Percentiles rank a stretch among this genome's conserved stretches.
Conservation (phyloP, 352 stramenopile species). For the Globisporangium mamillatum region DNA sequence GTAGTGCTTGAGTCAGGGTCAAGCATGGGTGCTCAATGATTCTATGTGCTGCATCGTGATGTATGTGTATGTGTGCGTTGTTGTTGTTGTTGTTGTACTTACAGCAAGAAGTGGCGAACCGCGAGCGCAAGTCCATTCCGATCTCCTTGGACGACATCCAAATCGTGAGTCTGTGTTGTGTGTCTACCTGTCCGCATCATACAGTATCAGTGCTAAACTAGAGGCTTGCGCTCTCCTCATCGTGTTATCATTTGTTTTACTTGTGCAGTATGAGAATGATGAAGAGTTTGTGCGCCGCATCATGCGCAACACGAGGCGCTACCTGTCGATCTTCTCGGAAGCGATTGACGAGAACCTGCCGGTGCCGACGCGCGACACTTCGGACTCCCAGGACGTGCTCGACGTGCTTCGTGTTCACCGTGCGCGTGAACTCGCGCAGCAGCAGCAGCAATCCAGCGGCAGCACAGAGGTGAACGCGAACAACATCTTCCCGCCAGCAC, state of each 20-base stretch:
- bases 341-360: conserved; percentile 88
- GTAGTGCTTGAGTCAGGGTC: neutral
- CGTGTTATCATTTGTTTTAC: neutral
- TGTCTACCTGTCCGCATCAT: neutral
- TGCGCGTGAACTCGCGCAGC: conserved; percentile 67
- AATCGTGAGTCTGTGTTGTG: conserved; percentile 41
- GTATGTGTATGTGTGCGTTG: too few relatives aligned
- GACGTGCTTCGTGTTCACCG: conserved; percentile 78
- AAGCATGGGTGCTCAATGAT: neutral
- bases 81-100: neutral
- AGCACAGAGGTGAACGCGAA: conserved; percentile 23
- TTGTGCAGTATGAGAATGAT: conserved; percentile 71
- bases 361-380: conserved; percentile 74
- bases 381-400: conserved; percentile 78
- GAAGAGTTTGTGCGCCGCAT: conserved; percentile 83
- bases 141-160: conserved; percentile 81
- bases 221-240: neutral
- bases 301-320: conserved; percentile 81
- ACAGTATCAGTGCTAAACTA: neutral
- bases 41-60: neutral
- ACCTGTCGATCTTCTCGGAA: conserved; percentile 87
- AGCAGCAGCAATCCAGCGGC: conserved; percentile 39
- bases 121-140: conserved; percentile 73
- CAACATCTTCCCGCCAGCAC: conserved; percentile 87
- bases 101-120: conserved; percentile 87